These are phyloP conservation scores for Fraxinus dipetala DNA, from an alignment of 305 asterid genomes.

Conservation along the genomic window DNA sequence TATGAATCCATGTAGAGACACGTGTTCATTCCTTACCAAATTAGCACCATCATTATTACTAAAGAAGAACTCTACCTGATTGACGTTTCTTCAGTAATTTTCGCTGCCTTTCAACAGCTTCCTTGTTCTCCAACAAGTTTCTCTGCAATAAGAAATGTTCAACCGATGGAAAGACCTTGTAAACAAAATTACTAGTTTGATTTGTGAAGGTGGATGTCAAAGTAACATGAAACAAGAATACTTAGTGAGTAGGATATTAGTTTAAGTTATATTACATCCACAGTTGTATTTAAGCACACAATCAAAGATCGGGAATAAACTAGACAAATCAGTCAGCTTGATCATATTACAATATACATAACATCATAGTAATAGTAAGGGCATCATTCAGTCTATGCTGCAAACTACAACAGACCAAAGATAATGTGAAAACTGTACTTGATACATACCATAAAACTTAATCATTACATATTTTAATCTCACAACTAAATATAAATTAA, in stretches of 20 bases:
- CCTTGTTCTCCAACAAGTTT: conserved; percentile 77
- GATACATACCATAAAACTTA: background rate
- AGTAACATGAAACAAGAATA: conserved; percentile 11
- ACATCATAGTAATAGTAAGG: background rate
- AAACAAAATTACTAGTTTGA: conserved; percentile 13
- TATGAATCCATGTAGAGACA: background rate
- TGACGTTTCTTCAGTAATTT: conserved; percentile 84
- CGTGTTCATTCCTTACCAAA: background rate
- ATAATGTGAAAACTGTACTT: background rate
- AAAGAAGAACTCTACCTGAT: conserved; percentile 44
- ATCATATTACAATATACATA: background rate
- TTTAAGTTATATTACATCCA: background rate
- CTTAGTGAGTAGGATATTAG: background rate
- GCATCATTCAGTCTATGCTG: background rate
- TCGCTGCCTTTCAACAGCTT: conserved; percentile 90
- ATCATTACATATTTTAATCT: background rate
- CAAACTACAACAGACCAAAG: background rate
- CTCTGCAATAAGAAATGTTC: conserved; percentile 42
- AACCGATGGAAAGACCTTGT: background rate
- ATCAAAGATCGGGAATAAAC: conserved; percentile 6
- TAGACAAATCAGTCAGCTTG: background rate
- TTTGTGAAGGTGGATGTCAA: background rate
- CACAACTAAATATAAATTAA: background rate
- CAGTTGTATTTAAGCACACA: conserved; percentile 8
- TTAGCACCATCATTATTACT: background rate